Conservation (phyloP, 2,329 filamentous ascomycete species). For the Talaromyces piceae region DNA sequence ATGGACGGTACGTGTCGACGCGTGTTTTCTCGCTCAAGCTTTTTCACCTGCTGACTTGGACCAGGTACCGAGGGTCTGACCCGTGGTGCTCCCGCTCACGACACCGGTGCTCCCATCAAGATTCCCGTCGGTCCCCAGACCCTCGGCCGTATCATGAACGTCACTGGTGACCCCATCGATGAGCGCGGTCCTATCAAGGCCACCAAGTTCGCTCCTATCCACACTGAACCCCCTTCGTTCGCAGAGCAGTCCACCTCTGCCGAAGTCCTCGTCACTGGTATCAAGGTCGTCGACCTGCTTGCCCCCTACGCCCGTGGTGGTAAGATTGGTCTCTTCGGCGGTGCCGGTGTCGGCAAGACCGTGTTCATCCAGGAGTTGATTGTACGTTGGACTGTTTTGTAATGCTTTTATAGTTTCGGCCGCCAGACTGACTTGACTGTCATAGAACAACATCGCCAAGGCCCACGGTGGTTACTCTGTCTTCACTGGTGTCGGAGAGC, state of each 20-base stretch:
- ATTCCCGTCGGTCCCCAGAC: slow-evolving; percentile 90
- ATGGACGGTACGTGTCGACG: slow-evolving; percentile 77
- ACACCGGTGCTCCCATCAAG: slow-evolving; percentile 92
- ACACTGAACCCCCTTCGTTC: slow-evolving; percentile 89
- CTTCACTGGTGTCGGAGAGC: slow-evolving; percentile 99
- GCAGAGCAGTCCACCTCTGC: slow-evolving; percentile 91
- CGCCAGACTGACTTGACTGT: not conserved
- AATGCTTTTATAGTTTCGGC: not conserved
- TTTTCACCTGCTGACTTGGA: slow-evolving; percentile 3
- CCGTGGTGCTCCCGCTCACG: slow-evolving; percentile 74
- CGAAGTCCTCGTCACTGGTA: slow-evolving; percentile 96
- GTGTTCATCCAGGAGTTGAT: slow-evolving; percentile 99
- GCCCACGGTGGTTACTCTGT: slow-evolving; percentile 99
- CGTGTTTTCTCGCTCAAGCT: not conserved
- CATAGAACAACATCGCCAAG: slow-evolving; percentile 98
- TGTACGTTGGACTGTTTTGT: slow-evolving; percentile 41
- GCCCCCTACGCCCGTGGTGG: slow-evolving; percentile 99
- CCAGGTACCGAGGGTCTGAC: slow-evolving; percentile 98
- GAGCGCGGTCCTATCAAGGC: slow-evolving; percentile 98
- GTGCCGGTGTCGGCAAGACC: slow-evolving; percentile 99
- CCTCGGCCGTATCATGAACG: slow-evolving; percentile 99
- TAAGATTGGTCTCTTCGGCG: slow-evolving; percentile 99
- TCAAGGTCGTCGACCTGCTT: slow-evolving; percentile 99
- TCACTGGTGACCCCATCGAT: slow-evolving; percentile 99
- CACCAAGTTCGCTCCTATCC: slow-evolving; percentile 79